Conservation (phyloP, 2,329 filamentous ascomycete genomes). For the Aspergillus aculeatinus region DNA sequence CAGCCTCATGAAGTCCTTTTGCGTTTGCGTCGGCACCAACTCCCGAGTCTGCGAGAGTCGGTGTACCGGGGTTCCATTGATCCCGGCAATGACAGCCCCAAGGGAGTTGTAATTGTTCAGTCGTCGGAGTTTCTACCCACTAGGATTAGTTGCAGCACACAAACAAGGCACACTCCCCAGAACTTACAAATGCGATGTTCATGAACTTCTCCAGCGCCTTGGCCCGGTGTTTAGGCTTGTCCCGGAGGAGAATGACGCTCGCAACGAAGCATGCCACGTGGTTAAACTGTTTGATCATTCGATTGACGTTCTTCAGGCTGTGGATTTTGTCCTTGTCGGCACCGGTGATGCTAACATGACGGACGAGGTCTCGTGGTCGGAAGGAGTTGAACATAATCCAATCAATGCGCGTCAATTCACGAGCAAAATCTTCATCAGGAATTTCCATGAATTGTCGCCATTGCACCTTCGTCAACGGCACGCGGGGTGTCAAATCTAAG, state of each 20-base stretch:
- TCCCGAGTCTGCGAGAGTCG: conserved; percentile 77
- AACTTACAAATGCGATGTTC: conserved; percentile 65
- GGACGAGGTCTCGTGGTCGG: conserved; percentile 84
- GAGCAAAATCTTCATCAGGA: conserved; percentile 79
- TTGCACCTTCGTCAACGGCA: conserved; percentile 76
- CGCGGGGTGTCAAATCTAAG: conserved; percentile 67
- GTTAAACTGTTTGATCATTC: conserved; percentile 92
- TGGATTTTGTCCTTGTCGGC: conserved; percentile 57
- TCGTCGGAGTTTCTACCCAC: conserved; percentile 69
- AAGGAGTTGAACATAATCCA: conserved; percentile 99
- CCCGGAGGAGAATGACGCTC: conserved; percentile 80
- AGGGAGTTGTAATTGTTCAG: conserved; percentile 97
- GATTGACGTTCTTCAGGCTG: conserved; percentile 80
- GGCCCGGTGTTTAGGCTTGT: conserved; percentile 93
- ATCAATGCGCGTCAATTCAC: conserved; percentile 91
- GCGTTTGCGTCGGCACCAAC: conserved; percentile 67
- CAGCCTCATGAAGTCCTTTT: conserved; percentile 83
- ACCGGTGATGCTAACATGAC: conserved; percentile 75
- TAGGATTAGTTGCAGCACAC: conserved; percentile 11
- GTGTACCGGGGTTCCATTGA: conserved; percentile 84
- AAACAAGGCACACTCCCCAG: neutral
- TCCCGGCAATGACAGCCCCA: conserved; percentile 88
- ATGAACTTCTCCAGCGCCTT: conserved; percentile 94
- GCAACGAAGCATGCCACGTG: conserved; percentile 79
- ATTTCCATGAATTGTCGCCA: conserved; percentile 90